A percentile compares a stretch with the other conserved stretches of the same genome.
Evolutionary conservation across 2,329 filamentous ascomycete species (phyloP).

Genomic region (Pseudocercospora vitis): DNA sequence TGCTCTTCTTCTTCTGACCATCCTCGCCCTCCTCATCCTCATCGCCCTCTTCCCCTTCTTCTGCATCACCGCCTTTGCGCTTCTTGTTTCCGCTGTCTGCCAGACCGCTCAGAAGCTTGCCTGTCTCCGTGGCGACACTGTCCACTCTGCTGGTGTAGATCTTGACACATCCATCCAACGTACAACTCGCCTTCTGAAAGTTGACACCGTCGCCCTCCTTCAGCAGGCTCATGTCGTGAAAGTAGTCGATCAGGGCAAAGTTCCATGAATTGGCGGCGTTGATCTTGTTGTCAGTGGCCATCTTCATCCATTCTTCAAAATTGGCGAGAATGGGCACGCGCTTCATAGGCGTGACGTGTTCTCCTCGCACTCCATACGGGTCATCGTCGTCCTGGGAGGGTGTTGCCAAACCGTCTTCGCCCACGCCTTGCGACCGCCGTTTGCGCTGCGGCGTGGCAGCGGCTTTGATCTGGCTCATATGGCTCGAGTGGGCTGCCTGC

Average conservation of each 20-base stretch:
- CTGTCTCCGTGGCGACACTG: conserved; percentile 95
- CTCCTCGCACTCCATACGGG: conserved; percentile 60
- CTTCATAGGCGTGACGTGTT: conserved; percentile 90
- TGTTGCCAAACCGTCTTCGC: conserved; percentile 51
- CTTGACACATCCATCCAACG: conserved; percentile 95
- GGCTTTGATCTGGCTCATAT: conserved; percentile 87
- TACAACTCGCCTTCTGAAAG: conserved; percentile 97
- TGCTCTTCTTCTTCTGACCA: conserved; percentile 58
- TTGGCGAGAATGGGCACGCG: conserved; percentile 93
- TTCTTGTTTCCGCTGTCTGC: conserved; percentile 75
- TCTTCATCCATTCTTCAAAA: conserved; percentile 99
- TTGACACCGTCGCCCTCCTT: conserved; percentile 97
- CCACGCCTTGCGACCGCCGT: conserved; percentile 36
- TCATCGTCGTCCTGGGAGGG: conserved; percentile 50
- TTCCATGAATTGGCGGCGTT: conserved; percentile 99
- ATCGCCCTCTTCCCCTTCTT: conserved; percentile 61
- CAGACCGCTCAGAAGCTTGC: conserved; percentile 87
- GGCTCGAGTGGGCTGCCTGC: conserved; percentile 82
- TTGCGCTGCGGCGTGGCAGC: conserved; percentile 61
- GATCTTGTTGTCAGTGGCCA: conserved; percentile 97
- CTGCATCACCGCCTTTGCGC: conserved; percentile 55
- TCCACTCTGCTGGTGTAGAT: conserved; percentile 98
- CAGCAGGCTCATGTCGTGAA: conserved; percentile 96
- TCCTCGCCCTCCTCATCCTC: conserved; percentile 59
- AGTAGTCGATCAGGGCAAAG: conserved; percentile 99